Conservation (phyloP, 1,284 basidiomycete genomes). For the Ganoderma leucocontextum region DNA sequence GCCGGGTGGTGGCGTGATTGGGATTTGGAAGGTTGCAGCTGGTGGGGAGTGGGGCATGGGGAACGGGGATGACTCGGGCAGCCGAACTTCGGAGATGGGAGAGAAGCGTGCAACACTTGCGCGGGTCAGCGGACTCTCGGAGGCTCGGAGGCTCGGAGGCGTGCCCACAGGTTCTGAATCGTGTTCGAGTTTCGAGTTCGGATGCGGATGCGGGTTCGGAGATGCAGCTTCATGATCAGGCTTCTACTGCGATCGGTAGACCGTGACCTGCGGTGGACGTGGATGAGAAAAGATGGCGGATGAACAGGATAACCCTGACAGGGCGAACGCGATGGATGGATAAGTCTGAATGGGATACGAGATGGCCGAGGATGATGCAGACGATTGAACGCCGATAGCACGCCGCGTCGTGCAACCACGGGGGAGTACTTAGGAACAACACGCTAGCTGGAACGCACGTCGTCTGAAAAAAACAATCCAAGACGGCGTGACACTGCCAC, state of each 20-base stretch:
- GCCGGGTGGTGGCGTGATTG: neutral
- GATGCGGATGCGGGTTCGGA: neutral
- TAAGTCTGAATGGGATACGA: neutral
- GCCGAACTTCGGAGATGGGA: neutral
- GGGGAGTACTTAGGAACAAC: neutral
- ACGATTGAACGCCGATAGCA: neutral
- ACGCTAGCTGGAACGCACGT: neutral
- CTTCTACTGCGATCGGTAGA: neutral
- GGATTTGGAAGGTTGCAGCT: neutral
- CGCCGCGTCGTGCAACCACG: neutral
- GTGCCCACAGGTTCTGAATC: neutral
- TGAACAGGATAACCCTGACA: slow-evolving; percentile 1
- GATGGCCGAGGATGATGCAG: slow-evolving; percentile 11
- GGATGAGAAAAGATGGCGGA: slow-evolving; percentile 9
- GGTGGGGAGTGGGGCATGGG: neutral
- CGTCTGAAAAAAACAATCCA: neutral
- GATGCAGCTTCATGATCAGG: neutral
- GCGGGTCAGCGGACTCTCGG: slow-evolving; percentile 11
- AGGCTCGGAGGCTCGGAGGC: slow-evolving; percentile 1
- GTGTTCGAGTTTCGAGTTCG: neutral
- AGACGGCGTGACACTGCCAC: slow-evolving; percentile 1
- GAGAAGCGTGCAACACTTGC: slow-evolving; percentile 1
- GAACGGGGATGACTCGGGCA: neutral
- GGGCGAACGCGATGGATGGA: slow-evolving; percentile 5
- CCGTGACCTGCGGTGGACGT: neutral